Evolutionary conservation across 768 basidiomycete species (phyloP).

Genomic region (Gloeostereum incarnatum): DNA sequence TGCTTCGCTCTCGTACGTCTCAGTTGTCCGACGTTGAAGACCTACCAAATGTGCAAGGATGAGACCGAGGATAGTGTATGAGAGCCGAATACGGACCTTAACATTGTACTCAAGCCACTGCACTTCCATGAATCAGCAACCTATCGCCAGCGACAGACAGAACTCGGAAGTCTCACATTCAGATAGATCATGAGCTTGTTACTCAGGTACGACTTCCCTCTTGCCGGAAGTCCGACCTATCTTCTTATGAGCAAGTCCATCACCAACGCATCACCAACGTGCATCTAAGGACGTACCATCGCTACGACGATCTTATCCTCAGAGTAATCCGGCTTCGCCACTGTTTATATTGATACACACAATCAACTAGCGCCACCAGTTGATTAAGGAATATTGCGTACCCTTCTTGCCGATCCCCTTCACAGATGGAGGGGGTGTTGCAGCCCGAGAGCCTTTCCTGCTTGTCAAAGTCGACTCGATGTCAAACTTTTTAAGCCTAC

Average conservation of each 20-base stretch:
- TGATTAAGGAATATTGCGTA: constrained; percentile 16
- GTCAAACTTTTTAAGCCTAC: constrained; percentile 74
- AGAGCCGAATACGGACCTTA: constrained; percentile 39
- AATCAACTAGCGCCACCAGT: constrained; percentile 4
- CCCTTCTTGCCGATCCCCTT: constrained; percentile 89
- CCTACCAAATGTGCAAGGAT: constrained; percentile 32
- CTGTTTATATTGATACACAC: constrained; percentile 27
- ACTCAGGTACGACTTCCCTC: constrained; percentile 96
- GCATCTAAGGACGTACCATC: constrained; percentile 56
- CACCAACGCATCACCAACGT: neutral
- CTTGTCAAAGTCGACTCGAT: constrained; percentile 57
- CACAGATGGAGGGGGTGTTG: constrained; percentile 75
- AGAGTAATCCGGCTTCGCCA: constrained; percentile 96
- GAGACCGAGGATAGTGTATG: neutral
- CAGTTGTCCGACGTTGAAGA: constrained; percentile 97
- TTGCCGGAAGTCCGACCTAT: constrained; percentile 93
- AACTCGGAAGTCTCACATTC: constrained; percentile 42
- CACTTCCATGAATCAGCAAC: constrained; percentile 7
- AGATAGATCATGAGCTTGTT: constrained; percentile 97
- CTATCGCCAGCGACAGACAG: constrained; percentile 2
- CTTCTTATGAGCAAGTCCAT: neutral
- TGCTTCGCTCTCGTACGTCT: constrained; percentile 79
- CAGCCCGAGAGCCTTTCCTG: constrained; percentile 59
- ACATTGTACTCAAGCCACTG: constrained; percentile 99
- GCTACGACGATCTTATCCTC: constrained; percentile 98